Conservation (phyloP, 768 basidiomycete genomes). For the Amanita rubescens region DNA sequence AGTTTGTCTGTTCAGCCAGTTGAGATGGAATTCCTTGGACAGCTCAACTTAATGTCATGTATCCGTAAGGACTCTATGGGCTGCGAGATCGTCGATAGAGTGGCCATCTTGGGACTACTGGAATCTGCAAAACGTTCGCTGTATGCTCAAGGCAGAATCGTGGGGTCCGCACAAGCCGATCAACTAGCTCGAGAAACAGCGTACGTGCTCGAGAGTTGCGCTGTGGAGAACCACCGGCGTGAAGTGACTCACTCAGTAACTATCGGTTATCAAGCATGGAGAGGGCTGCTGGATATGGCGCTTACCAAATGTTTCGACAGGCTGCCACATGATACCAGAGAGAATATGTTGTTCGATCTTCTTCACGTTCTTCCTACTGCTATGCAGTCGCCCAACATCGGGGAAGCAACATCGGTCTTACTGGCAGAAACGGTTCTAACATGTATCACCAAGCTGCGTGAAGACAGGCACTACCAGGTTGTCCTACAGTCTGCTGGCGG, state of each 20-base stretch:
- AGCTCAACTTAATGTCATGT: constrained; percentile 65
- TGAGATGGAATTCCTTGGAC: constrained; percentile 55
- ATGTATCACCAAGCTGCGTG: constrained; percentile 81
- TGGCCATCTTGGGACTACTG: constrained; percentile 65
- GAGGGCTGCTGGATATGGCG: constrained; percentile 73
- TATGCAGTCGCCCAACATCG: constrained; percentile 55
- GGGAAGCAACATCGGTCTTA: constrained; percentile 70
- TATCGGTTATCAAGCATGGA: constrained; percentile 77
- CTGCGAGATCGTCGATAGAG: constrained; percentile 78
- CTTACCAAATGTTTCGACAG: constrained; percentile 83
- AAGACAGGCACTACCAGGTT: constrained; percentile 67
- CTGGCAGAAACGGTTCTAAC: constrained; percentile 80
- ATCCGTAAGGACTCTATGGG: constrained; percentile 60
- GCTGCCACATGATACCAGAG: constrained; percentile 73
- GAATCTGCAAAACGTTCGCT: constrained; percentile 50
- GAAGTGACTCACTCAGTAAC: constrained; percentile 68
- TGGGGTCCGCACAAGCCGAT: constrained; percentile 55
- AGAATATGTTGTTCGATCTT: constrained; percentile 87
- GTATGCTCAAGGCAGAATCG: constrained; percentile 59
- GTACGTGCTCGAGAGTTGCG: constrained; percentile 79
- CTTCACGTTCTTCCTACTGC: constrained; percentile 72
- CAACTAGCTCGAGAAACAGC: constrained; percentile 60
- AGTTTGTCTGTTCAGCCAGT: constrained; percentile 49
- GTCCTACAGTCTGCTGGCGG: constrained; percentile 59
- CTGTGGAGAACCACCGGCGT: constrained; percentile 81